Base-by-base conservation (phyloP, 257 asterid species). In the Ilex asprella region DNA sequence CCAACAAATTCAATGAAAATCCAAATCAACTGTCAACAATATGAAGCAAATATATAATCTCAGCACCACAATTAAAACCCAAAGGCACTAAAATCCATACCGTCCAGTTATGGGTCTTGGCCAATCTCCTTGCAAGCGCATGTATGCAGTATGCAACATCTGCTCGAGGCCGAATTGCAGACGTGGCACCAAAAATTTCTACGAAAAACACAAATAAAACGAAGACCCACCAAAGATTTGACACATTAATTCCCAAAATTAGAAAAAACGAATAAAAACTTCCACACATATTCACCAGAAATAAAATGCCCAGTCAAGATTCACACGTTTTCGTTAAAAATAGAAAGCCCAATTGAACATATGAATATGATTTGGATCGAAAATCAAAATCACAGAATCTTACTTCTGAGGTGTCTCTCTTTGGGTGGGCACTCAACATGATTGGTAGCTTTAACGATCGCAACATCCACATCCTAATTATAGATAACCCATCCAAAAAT, bases 71-170 rank as follows among this genome's bases (percentile, higher is more conserved):
- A 35, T 35, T 35, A 8, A 35, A 21, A 35, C 41, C 5, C 41
- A 35, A 46, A 46, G 3, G 3, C 13, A 10, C 52, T 10, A 46
- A 46, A 60, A 66, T 75, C 55, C 78, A 72, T 89, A 89, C 99
- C 90, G 95, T 92, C 99, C 99, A 92, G 60, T 89, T 89, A 75
- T 73, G 96, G 3, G 99, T 92, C 88, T 92, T 92, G 1, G 87
- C 85, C 86, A 92, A 76, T 73, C 99, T 76, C 78, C 95, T 79
- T 12, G 96, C 65, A 72, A 92, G 86, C 39, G 94, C 99, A 62
- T 86, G 96, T 71, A 89, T 76, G 79, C 99, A 92, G 81, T 89
- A 92, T 12, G 93, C 97, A 80, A 89, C 97, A 75, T 92, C 97
- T 66, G 91, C 93, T 61, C 96, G 82, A 59, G 99, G 95, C 32